Percentiles rank a stretch among this genome's conserved stretches.
Conservation (phyloP, 108 stramenopile species). For the Nitzschia sp. region DNA sequence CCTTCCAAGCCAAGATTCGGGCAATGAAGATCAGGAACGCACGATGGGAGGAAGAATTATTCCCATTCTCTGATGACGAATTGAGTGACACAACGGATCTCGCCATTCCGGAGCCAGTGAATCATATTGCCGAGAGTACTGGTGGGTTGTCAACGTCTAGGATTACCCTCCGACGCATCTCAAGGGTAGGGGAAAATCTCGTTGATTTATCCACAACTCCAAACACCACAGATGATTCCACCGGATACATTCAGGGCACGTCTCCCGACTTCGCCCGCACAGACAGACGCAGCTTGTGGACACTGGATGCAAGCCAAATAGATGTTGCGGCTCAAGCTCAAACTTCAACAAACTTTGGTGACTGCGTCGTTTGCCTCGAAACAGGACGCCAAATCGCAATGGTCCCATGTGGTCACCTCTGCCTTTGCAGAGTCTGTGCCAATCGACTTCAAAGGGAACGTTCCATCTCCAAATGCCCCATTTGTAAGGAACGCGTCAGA, state of each 20-base stretch:
- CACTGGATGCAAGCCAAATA: neutral
- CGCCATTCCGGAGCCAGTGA: neutral
- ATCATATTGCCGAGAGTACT: neutral
- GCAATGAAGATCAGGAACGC: neutral
- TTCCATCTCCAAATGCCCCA: neutral
- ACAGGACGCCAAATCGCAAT: neutral
- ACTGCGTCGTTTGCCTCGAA: neutral
- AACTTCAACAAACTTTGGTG: neutral
- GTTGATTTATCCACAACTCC: neutral
- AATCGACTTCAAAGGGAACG: neutral
- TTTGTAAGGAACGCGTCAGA: neutral
- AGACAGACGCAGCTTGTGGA: neutral
- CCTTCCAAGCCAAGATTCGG: neutral
- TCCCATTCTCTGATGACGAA: no score
- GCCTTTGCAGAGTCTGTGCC: neutral
- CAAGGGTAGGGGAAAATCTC: neutral
- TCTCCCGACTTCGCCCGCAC: neutral
- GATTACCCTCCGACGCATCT: neutral
- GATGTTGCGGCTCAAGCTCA: neutral
- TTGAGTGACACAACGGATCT: no score
- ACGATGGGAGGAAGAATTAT: neutral
- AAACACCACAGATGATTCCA: neutral
- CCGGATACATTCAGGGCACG: neutral
- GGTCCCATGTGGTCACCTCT: neutral
- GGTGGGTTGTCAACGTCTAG: neutral